Percentiles rank a stretch among this genome's conserved stretches.
These are phyloP conservation scores for Juglanconis oblonga DNA, from an alignment of 2,329 filamentous ascomycete species.

Conservation along the genomic window DNA sequence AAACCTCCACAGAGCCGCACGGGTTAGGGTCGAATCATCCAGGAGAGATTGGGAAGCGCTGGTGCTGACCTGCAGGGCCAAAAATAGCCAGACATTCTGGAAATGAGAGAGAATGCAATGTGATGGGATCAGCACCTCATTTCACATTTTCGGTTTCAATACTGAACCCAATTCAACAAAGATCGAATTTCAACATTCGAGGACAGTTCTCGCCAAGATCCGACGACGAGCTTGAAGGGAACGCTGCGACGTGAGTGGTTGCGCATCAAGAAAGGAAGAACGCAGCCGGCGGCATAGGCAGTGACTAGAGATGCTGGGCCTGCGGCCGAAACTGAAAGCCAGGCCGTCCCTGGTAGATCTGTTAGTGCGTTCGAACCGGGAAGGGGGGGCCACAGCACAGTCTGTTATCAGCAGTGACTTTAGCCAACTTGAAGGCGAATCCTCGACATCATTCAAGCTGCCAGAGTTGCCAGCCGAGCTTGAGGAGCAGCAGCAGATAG, in stretches of 20 bases:
- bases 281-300: neutral
- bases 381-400: slow-evolving; percentile 17
- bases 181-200: neutral
- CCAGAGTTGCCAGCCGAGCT: slow-evolving; percentile 20
- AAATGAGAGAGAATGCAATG: neutral
- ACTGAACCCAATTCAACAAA: no score
- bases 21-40: neutral
- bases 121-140: neutral
- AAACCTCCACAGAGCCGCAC: neutral
- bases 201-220: no score
- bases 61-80: neutral
- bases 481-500: slow-evolving; percentile 27
- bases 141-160: neutral
- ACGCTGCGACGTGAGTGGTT: no score
- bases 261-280: no score
- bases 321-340: slow-evolving; percentile 47
- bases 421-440: neutral
- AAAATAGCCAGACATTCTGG: neutral
- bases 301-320: slow-evolving; percentile 43
- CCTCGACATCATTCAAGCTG: slow-evolving; percentile 26
- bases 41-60: neutral
- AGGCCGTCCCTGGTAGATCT: slow-evolving; percentile 54
- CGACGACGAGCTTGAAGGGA: no score
- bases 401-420: slow-evolving; percentile 9
- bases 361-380: slow-evolving; percentile 35